Conservation (phyloP, 352 stramenopile species). For the Phytophthora syringae region DNA sequence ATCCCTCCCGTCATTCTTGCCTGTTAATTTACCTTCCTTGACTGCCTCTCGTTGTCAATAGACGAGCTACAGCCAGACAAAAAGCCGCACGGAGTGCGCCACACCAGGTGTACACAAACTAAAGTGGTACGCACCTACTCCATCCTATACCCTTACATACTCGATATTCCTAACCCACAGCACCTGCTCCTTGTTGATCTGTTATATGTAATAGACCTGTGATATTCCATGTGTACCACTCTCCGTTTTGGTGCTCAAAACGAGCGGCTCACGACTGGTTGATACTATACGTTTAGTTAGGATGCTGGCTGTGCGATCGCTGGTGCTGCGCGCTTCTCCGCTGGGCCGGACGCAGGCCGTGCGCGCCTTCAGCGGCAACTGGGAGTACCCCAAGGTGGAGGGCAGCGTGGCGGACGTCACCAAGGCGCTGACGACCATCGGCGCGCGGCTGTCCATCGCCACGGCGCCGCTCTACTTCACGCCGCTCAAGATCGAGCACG, state of each 20-base stretch:
- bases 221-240: background rate
- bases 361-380: constrained; percentile 81
- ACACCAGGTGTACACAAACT: background rate
- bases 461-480: constrained; percentile 84
- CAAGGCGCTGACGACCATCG: constrained; percentile 73
- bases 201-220: background rate
- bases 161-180: background rate
- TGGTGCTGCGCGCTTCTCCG: constrained; percentile 24
- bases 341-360: constrained; percentile 19
- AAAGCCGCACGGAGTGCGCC: background rate
- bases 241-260: background rate
- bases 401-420: constrained; percentile 74
- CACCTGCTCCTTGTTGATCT: background rate
- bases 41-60: no score
- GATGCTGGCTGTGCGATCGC: constrained; percentile 38
- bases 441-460: constrained; percentile 76
- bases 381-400: constrained; percentile 84
- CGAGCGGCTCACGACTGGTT: constrained; percentile 27
- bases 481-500: constrained; percentile 82
- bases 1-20: constrained; percentile 48
- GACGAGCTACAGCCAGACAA: constrained; percentile 19
- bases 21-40: background rate
- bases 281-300: background rate
- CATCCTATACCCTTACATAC: background rate
- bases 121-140: background rate